These are phyloP conservation scores for Ilyonectria sp. DNA, from an alignment of 2,329 filamentous ascomycete species.

Conservation along the genomic window DNA sequence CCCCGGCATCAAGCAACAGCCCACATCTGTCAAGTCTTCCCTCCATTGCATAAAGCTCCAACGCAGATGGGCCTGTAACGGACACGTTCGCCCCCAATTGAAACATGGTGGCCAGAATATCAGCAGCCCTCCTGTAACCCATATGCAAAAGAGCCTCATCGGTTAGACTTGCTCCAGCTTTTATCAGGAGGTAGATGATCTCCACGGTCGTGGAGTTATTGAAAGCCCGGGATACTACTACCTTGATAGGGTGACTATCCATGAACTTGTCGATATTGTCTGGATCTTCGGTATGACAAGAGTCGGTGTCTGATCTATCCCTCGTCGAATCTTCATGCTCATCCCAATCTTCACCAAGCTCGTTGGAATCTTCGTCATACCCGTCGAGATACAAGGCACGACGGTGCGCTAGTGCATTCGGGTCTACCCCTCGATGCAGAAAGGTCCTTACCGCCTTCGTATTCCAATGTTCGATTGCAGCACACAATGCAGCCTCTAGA, in stretches of 20 bases:
- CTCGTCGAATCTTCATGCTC: background rate
- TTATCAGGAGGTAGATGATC: background rate
- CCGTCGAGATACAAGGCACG: background rate
- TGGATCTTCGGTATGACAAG: background rate
- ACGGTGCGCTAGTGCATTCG: slow-evolving; percentile 7
- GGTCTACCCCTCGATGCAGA: slow-evolving; percentile 2
- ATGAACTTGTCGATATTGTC: background rate
- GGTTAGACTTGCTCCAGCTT: background rate
- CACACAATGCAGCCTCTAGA: background rate
- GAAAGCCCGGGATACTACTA: no score
- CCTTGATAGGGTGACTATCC: background rate
- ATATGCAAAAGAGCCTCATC: no score
- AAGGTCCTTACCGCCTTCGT: background rate
- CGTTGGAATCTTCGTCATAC: background rate
- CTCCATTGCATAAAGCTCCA: background rate
- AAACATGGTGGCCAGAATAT: background rate
- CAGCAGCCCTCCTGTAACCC: no score
- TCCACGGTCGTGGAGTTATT: no score
- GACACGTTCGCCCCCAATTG: background rate
- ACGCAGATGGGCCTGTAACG: background rate
- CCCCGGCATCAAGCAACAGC: background rate
- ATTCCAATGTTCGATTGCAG: background rate
- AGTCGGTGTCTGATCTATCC: background rate
- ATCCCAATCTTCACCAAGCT: background rate
- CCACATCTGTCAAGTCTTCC: background rate